Conservation (phyloP, 2,329 filamentous ascomycete species). For the Fusarium algeriense region DNA sequence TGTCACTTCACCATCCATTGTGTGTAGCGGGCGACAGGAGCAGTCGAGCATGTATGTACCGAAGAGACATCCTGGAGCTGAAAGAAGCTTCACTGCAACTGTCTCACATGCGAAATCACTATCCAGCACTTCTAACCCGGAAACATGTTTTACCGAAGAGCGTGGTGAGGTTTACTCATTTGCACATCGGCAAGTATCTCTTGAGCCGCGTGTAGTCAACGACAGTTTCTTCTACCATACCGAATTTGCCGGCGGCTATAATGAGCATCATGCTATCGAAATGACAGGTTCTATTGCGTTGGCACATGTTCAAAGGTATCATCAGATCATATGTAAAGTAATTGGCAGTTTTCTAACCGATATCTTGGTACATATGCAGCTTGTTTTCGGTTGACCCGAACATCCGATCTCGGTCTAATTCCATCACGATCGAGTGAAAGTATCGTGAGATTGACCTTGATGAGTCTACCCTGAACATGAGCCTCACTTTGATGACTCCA, state of each 20-base stretch:
- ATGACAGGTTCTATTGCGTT: background rate
- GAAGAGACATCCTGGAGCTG: background rate
- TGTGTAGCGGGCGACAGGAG: background rate
- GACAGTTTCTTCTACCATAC: slow-evolving; percentile 1
- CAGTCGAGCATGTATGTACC: background rate
- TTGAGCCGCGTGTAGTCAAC: background rate
- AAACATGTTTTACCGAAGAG: slow-evolving; percentile 11
- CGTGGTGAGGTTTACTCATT: background rate
- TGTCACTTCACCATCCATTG: background rate
- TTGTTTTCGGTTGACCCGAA: background rate
- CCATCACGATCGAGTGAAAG: background rate
- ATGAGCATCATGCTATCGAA: slow-evolving; percentile 18
- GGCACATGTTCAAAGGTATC: background rate
- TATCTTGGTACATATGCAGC: background rate
- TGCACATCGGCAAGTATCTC: background rate
- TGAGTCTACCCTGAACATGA: slow-evolving; percentile 6
- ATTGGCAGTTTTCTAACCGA: background rate
- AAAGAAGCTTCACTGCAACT: background rate
- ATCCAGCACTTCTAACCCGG: background rate
- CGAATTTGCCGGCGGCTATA: slow-evolving; percentile 16
- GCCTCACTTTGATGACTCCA: background rate
- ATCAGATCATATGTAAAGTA: slow-evolving; percentile 33
- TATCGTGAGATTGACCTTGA: background rate
- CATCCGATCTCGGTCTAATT: slow-evolving; percentile 2
- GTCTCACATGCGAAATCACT: background rate